These are phyloP conservation scores for Baorangia bicolor DNA, from an alignment of 768 basidiomycete genomes.

Conservation along the genomic window DNA sequence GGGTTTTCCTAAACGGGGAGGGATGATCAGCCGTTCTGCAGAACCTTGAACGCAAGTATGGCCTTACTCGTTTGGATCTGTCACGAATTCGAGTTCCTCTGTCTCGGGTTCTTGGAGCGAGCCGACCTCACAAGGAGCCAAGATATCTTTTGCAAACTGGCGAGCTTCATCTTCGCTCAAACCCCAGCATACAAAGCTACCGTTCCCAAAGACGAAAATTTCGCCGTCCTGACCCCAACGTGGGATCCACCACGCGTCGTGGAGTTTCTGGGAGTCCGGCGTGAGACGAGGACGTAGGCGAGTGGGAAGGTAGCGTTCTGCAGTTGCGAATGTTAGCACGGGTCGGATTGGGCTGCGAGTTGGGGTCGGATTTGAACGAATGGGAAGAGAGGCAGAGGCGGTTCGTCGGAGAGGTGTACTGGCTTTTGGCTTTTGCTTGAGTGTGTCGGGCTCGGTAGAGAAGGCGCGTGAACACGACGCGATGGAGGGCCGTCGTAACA, in stretches of 20 bases:
- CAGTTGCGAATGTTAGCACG: constrained; percentile 80
- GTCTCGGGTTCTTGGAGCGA: constrained; percentile 71
- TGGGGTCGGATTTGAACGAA: constrained; percentile 83
- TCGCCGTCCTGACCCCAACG: constrained; percentile 74
- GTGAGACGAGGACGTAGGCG: constrained; percentile 60
- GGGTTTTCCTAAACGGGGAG: constrained; percentile 59
- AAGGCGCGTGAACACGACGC: constrained; percentile 8
- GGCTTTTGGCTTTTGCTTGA: constrained; percentile 75
- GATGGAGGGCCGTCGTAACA: neutral
- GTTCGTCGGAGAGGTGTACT: constrained; percentile 78
- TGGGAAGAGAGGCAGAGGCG: constrained; percentile 81
- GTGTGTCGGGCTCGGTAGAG: constrained; percentile 20
- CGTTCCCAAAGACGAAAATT: constrained; percentile 85
- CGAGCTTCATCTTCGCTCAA: constrained; percentile 72
- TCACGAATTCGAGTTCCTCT: constrained; percentile 90
- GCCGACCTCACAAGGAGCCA: constrained; percentile 61
- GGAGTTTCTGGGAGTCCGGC: constrained; percentile 53
- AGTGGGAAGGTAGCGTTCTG: constrained; percentile 75
- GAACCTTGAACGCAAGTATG: neutral
- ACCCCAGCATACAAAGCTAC: constrained; percentile 91
- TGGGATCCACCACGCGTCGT: constrained; percentile 81
- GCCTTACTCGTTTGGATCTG: constrained; percentile 80
- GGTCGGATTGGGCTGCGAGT: constrained; percentile 75
- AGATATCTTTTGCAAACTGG: constrained; percentile 62
- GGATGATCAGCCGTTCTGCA: constrained; percentile 2